Conservation (phyloP, 169 alveolate genomes). For the Plasmodium inui region DNA sequence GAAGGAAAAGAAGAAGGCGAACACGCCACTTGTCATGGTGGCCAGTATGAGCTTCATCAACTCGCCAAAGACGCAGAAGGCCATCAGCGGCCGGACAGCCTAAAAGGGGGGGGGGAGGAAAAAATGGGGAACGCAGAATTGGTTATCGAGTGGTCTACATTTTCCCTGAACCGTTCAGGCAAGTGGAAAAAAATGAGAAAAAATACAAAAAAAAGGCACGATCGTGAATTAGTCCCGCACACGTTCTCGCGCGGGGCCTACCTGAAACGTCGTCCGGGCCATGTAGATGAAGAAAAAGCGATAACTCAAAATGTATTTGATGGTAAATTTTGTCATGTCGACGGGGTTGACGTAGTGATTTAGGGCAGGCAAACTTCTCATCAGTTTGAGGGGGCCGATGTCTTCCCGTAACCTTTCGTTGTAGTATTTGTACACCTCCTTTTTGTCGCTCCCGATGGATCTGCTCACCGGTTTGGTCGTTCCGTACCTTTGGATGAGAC, state of each 20-base stretch:
- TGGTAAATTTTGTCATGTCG: slow-evolving; percentile 84
- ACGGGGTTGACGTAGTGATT: slow-evolving; percentile 78
- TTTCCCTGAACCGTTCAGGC: background rate
- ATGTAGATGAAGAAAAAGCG: slow-evolving; percentile 89
- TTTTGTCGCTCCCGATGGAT: slow-evolving; percentile 9
- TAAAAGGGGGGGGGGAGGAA: slow-evolving; percentile 22
- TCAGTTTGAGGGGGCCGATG: slow-evolving; percentile 33
- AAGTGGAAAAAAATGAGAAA: background rate
- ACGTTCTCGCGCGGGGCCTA: slow-evolving; percentile 3
- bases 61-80: slow-evolving; percentile 91
- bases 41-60: slow-evolving; percentile 89
- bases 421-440: slow-evolving; percentile 30
- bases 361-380: slow-evolving; percentile 57
- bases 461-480: slow-evolving; percentile 1
- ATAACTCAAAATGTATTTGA: slow-evolving; percentile 84
- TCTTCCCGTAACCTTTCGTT: slow-evolving; percentile 46
- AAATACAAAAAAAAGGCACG: background rate
- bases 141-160: background rate
- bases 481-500: slow-evolving; percentile 24
- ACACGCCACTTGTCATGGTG: slow-evolving; percentile 88
- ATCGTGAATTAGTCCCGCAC: background rate
- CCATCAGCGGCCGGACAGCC: slow-evolving; percentile 92
- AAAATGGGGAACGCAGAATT: too few relatives aligned
- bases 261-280: slow-evolving; percentile 93
- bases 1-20: slow-evolving; percentile 89